Conservation (phyloP, 1,284 basidiomycete genomes). For the Cystobasidium pallidum region DNA sequence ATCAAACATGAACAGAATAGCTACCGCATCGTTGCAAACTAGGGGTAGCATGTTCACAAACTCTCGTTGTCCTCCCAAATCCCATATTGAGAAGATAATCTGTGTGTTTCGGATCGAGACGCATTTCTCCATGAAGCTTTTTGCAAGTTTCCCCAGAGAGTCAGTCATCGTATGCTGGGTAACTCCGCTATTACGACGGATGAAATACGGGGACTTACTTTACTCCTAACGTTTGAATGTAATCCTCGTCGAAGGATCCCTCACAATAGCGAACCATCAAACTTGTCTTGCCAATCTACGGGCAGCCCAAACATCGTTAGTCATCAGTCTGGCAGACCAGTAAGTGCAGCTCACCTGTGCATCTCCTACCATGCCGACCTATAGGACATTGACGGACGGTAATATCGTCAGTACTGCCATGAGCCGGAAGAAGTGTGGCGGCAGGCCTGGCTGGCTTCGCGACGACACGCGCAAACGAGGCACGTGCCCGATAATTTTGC, state of each 20-base stretch:
- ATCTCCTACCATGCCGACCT: constrained; percentile 99
- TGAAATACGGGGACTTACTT: constrained; percentile 19
- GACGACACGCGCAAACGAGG: not conserved
- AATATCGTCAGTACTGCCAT: not conserved
- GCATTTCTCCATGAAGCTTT: constrained; percentile 66
- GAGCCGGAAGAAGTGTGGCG: not conserved
- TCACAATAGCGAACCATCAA: constrained; percentile 70
- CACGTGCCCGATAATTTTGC: constrained; percentile 23
- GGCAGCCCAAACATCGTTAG: constrained; percentile 63
- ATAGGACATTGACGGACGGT: not conserved
- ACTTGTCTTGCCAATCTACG: constrained; percentile 40
- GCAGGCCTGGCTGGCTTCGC: too few relatives aligned
- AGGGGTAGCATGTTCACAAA: constrained; percentile 94
- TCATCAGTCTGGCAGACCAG: not conserved
- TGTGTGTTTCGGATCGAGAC: constrained; percentile 96
- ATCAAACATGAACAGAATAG: constrained; percentile 99
- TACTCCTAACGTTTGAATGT: constrained; percentile 85
- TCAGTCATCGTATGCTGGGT: too few relatives aligned
- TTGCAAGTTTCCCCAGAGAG: too few relatives aligned
- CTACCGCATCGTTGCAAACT: constrained; percentile 97
- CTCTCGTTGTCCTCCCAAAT: constrained; percentile 91
- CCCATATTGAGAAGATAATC: constrained; percentile 99
- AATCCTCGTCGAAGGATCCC: constrained; percentile 79
- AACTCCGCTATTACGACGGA: too few relatives aligned
- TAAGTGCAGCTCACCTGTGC: constrained; percentile 98